Conservation (phyloP, 345 rosid genomes). For the Eucalyptus fibrosa region DNA sequence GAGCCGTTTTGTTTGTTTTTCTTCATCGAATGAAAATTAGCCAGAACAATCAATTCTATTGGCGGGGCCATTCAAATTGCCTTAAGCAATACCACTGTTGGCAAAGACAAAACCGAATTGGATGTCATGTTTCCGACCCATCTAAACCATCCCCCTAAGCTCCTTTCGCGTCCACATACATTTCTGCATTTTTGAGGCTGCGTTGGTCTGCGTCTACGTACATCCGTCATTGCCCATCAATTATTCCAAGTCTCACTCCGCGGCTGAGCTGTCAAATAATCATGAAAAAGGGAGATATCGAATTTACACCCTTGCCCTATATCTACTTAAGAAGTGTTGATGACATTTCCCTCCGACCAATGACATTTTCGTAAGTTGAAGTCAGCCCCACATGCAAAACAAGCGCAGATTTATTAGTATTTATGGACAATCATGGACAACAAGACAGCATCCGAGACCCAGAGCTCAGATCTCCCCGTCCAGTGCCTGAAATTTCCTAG, state of each 20-base stretch:
- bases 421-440: slow-evolving; percentile 1
- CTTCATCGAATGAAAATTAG: not conserved
- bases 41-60: not conserved
- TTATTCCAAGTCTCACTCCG: not conserved
- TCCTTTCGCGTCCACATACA: not conserved
- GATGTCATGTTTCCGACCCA: not conserved
- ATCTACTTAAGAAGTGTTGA: not conserved
- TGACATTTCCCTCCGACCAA: not conserved
- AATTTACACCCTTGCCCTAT: not conserved
- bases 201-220: not conserved
- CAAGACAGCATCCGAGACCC: not conserved
- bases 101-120: not conserved
- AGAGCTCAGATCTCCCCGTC: not conserved
- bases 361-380: not conserved
- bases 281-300: not conserved
- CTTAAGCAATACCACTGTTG: not conserved
- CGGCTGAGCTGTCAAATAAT: not conserved
- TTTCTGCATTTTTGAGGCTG: not conserved
- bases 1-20: not conserved
- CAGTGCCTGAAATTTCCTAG: not conserved
- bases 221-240: not conserved
- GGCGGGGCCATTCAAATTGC: not conserved
- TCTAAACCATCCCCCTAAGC: not conserved
- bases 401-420: not conserved
- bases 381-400: not conserved